Conservation (phyloP, 306 rosid species). For the Quercus variabilis region DNA sequence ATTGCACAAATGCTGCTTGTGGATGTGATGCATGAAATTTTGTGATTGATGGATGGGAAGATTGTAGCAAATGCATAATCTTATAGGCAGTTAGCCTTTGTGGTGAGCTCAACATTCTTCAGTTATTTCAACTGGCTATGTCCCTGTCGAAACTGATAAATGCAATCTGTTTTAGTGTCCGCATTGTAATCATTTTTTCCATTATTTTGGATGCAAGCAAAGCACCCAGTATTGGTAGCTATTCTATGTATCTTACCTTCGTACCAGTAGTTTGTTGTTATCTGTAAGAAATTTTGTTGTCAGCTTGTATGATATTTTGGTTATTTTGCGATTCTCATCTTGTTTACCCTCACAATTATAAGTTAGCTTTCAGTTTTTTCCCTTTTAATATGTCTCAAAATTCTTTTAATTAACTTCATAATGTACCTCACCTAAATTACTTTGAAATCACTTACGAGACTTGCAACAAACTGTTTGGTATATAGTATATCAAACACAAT, state of each 20-base stretch:
- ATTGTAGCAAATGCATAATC: slow-evolving; percentile 18
- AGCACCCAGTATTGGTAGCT: slow-evolving; percentile 27
- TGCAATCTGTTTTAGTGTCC: slow-evolving; percentile 30
- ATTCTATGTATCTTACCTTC: background rate
- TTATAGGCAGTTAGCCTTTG: slow-evolving; percentile 11
- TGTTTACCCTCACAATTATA: background rate
- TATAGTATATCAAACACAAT: no score
- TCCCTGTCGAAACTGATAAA: slow-evolving; percentile 27
- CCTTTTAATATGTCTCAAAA: no score
- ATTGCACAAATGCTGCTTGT: slow-evolving; percentile 28
- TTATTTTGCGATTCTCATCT: background rate
- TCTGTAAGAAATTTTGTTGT: background rate
- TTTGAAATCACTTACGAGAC: no score
- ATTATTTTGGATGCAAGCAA: slow-evolving; percentile 44
- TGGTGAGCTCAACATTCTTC: slow-evolving; percentile 20
- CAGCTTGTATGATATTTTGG: slow-evolving; percentile 1
- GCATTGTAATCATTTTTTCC: slow-evolving; percentile 36
- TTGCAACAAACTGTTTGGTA: no score
- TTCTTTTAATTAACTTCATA: no score
- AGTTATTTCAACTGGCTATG: background rate
- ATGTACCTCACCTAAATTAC: no score
- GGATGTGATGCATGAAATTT: slow-evolving; percentile 19
- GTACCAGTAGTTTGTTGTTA: background rate
- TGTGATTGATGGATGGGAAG: slow-evolving; percentile 13
- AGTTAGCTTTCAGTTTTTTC: no score